phyloP scores from a whole-genome alignment of 1,284 basidiomycete genomes.

The Ustilago trichophora region DNA sequence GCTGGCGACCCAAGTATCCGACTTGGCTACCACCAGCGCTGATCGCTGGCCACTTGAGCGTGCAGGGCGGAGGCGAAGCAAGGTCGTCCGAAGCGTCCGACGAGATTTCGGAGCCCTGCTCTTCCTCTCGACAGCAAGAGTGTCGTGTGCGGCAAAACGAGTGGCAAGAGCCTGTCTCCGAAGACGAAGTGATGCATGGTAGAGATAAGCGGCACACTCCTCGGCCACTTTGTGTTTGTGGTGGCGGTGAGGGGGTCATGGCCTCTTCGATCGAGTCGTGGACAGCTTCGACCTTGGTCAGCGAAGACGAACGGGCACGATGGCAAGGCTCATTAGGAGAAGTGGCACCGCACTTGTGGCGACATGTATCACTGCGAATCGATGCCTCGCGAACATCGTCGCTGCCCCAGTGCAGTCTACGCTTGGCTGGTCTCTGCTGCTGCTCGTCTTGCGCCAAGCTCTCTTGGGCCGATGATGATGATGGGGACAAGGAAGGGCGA shows the following conservation, averaged over 20 bases:
- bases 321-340: background rate
- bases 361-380: constrained; percentile 8
- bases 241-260: no score
- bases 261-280: background rate
- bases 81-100: constrained; percentile 23
- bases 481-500: no score
- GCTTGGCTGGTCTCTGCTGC: constrained; percentile 13
- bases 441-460: background rate
- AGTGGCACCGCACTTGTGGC: background rate
- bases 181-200: background rate
- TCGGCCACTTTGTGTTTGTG: no score
- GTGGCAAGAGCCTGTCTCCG: constrained; percentile 2
- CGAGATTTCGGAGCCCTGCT: constrained; percentile 9
- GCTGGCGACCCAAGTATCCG: constrained; percentile 4
- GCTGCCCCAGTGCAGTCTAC: constrained; percentile 52
- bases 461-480: constrained; percentile 9
- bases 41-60: constrained; percentile 1
- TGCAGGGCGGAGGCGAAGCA: constrained; percentile 10
- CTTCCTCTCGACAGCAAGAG: constrained; percentile 32
- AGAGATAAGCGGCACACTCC: background rate
- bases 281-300: background rate
- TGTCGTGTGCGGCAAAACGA: constrained; percentile 23
- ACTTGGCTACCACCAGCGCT: background rate
- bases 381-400: constrained; percentile 33
- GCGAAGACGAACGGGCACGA: background rate